A percentile compares a stretch with the other conserved stretches of the same genome.
phyloP scores from a whole-genome alignment of 495 filamentous ascomycete genomes.

The Articulospora tetracladia region DNA sequence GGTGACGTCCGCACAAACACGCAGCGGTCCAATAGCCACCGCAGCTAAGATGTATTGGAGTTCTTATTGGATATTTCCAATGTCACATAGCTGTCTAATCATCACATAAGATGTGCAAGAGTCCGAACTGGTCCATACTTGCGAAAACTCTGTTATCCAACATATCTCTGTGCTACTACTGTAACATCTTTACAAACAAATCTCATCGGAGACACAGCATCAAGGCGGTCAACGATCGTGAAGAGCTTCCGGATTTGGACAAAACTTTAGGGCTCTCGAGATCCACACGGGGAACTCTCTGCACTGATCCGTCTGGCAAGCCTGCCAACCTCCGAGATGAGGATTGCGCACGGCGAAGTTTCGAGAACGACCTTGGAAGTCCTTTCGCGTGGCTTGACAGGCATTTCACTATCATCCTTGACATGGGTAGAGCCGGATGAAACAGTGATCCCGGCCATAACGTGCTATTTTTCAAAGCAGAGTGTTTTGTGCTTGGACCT shows the following conservation, averaged over 20 bases:
- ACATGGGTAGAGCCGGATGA: not conserved
- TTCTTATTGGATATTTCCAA: no score
- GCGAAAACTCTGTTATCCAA: not conserved
- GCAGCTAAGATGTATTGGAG: no score
- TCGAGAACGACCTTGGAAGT: constrained; percentile 5
- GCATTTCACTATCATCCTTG: not conserved
- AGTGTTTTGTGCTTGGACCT: not conserved
- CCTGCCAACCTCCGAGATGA: constrained; percentile 3
- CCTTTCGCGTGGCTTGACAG: constrained; percentile 2
- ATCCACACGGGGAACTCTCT: constrained; percentile 3
- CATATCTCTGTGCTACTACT: not conserved
- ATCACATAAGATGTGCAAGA: no score
- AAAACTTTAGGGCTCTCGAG: not conserved
- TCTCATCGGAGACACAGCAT: not conserved
- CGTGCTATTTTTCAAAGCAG: constrained; percentile 2
- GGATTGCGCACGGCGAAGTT: not conserved
- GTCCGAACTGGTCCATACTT: no score
- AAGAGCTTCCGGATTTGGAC: not conserved
- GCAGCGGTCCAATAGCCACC: not conserved
- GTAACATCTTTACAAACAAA: not conserved
- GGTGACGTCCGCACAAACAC: no score
- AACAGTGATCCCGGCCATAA: constrained; percentile 11
- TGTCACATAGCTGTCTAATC: no score
- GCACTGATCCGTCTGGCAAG: constrained; percentile 6
- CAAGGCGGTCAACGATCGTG: not conserved